These are phyloP conservation scores for Cercophora sp. DNA, from an alignment of 495 filamentous ascomycete genomes.

Conservation along the genomic window DNA sequence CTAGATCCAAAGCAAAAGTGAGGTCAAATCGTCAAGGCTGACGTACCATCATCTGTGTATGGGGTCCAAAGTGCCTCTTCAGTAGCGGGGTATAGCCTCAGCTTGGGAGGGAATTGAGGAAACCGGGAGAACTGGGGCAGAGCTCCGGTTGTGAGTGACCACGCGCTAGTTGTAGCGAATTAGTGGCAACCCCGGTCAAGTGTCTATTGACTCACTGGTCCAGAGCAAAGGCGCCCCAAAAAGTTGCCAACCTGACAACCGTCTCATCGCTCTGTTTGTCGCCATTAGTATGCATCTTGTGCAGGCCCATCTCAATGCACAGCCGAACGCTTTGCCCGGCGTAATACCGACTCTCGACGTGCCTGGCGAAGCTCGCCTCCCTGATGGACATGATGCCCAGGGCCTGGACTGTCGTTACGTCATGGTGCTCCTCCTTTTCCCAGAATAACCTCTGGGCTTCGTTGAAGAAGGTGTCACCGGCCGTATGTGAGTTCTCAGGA, in stretches of 20 bases:
- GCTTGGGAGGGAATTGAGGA: constrained; percentile 52
- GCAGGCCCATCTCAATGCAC: constrained; percentile 63
- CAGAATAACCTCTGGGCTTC: constrained; percentile 59
- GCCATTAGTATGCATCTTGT: constrained; percentile 41
- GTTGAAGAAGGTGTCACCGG: constrained; percentile 69
- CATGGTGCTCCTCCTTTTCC: constrained; percentile 51
- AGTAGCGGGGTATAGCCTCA: constrained; percentile 46
- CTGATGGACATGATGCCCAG: constrained; percentile 69
- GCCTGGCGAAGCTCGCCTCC: constrained; percentile 58
- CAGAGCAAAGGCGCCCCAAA: constrained; percentile 66
- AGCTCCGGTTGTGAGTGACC: constrained; percentile 58
- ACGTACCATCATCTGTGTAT: constrained; percentile 53
- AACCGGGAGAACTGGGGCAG: constrained; percentile 59
- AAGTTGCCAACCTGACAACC: constrained; percentile 61
- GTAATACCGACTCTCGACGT: constrained; percentile 62
- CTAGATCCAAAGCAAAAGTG: background rate
- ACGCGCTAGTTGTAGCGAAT: constrained; percentile 46
- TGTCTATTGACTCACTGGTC: constrained; percentile 52
- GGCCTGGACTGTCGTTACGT: constrained; percentile 72
- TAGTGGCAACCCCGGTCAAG: background rate
- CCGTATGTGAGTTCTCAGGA: constrained; percentile 55
- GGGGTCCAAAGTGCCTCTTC: constrained; percentile 54
- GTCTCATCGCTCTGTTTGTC: constrained; percentile 47
- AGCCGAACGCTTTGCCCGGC: constrained; percentile 62
- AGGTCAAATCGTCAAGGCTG: background rate